Base-by-base conservation (phyloP, 129 eudicot genomes). In the Apium graveolens region DNA sequence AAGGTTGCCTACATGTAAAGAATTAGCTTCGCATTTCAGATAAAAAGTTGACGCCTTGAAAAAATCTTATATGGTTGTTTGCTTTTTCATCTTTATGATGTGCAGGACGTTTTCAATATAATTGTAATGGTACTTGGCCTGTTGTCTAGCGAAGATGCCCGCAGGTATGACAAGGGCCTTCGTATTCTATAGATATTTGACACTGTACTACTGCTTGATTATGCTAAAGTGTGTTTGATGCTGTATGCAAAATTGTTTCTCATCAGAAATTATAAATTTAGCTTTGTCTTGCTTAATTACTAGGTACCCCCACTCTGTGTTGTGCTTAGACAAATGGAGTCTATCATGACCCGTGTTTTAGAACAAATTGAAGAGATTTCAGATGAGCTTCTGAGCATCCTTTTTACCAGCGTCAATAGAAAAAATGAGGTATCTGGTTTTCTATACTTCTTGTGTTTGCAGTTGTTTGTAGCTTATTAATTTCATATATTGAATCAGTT, bases 361-460 rank as follows among this genome's bases (percentile, higher is more conserved):
- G 84, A 85, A 84, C 93, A 90, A 87, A 92, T 90, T 78, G 97
- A 90, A 11, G 93, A 86, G 27, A 80, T 92, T 41, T 78, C 89
- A 43, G 32, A 83, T 27, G 86, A 90, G 74, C 89, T 90, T 79
- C 77, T 92, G 45, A 81, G 71, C 57, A 82, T 82, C 78, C 91
- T 92, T 75, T 49, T 90, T 26, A 53, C 75, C 43, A 87, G 88
- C 84, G 90, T 89, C 60, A 87, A 34, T 71, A 84, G 78, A 82
- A 90, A 77, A 69, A 86, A 87, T 44, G 80, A 83, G 93, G 98
- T 84, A 43, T 31, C 5, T 29, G 31, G 31, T 35, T 73, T 53
- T 57, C 7, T 74, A 68, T 55, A 29, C 16, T 78, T 55, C 27
- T 35, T 34, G 41, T 27, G 44, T 34, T 51, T 37, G 11, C 27